Evolutionary conservation across 495 filamentous ascomycete species (phyloP).

Genomic region (Annulohypoxylon moriforme): DNA sequence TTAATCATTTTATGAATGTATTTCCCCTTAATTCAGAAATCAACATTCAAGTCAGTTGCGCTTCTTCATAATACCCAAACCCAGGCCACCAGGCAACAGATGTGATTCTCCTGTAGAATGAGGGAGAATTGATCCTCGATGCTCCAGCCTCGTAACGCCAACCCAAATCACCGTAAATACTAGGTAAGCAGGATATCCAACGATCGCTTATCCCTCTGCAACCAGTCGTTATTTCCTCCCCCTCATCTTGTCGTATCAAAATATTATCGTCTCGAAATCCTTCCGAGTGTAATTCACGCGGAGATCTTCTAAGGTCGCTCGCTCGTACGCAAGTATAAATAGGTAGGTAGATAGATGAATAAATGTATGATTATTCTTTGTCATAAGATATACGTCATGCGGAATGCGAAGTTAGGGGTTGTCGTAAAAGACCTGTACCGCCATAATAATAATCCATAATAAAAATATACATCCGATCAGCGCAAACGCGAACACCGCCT

Average conservation of each 20-base stretch:
- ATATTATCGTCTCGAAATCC: not conserved
- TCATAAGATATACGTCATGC: not conserved
- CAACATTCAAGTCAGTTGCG: not conserved
- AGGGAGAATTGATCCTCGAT: not conserved
- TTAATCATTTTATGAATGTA: not conserved
- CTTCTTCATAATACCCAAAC: too few relatives aligned
- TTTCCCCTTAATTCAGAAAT: not conserved
- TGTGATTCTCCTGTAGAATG: not conserved
- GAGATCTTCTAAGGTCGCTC: not conserved
- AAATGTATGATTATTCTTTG: not conserved
- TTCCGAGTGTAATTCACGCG: not conserved
- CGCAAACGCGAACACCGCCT: constrained; percentile 73
- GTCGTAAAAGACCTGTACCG: constrained; percentile 84
- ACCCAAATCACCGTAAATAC: not conserved
- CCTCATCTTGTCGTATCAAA: not conserved
- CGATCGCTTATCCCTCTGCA: not conserved
- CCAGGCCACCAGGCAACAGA: too few relatives aligned
- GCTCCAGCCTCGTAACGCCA: not conserved
- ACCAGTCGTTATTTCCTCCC: not conserved
- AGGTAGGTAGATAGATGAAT: not conserved
- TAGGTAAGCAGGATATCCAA: too few relatives aligned
- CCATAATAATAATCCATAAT: constrained; percentile 95
- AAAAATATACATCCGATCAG: constrained; percentile 86
- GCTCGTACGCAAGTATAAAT: not conserved
- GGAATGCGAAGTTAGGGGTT: constrained; percentile 12